Evolutionary conservation across 2,329 filamentous ascomycete genomes (phyloP).

Genomic region (Fusarium dimerum): DNA sequence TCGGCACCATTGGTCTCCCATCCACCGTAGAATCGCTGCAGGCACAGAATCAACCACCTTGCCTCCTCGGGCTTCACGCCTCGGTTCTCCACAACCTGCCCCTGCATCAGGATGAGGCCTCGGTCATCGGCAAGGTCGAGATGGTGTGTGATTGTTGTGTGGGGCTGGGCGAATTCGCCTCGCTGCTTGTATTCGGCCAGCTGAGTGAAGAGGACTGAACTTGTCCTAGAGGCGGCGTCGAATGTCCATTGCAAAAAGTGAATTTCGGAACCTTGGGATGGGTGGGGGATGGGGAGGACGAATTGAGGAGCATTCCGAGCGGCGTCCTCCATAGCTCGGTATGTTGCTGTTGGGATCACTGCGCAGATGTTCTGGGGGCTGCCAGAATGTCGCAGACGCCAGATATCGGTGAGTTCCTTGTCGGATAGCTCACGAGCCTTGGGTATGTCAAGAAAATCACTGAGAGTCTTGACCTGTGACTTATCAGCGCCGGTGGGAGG

Average conservation of each 20-base stretch:
- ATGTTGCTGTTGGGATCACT: constrained; percentile 72
- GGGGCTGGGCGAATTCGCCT: constrained; percentile 85
- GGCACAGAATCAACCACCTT: constrained; percentile 86
- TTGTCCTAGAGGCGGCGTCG: constrained; percentile 63
- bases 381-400: constrained; percentile 82
- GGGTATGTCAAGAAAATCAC: constrained; percentile 69
- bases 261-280: constrained; percentile 75
- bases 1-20: constrained; percentile 49
- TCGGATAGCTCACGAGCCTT: constrained; percentile 73
- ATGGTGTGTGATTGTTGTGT: constrained; percentile 93
- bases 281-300: constrained; percentile 80
- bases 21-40: constrained; percentile 90
- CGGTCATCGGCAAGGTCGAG: constrained; percentile 74
- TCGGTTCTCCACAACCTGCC: constrained; percentile 71
- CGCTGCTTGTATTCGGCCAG: constrained; percentile 90
- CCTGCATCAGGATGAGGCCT: constrained; percentile 83
- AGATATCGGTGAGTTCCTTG: constrained; percentile 83
- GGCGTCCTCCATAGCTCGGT: constrained; percentile 67
- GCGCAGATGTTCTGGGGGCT: constrained; percentile 81
- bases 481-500: constrained; percentile 24
- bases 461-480: constrained; percentile 47
- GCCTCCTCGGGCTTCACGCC: constrained; percentile 80
- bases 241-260: constrained; percentile 98
- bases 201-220: constrained; percentile 88
- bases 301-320: constrained; percentile 83